Conservation (phyloP, 371 early-diverging fungal species). For the Gilbertella persicaria region DNA sequence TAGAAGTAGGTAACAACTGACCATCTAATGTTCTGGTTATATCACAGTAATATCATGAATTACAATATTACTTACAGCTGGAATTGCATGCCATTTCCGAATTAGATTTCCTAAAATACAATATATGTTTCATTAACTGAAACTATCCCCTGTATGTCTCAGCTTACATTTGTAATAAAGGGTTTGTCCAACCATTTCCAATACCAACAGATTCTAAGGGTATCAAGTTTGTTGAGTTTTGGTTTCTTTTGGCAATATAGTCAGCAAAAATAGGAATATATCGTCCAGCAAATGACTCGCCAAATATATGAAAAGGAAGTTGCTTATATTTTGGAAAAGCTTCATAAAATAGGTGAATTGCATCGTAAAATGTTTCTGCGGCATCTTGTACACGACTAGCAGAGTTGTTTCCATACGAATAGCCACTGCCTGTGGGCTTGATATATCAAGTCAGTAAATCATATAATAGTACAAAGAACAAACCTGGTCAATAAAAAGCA, state of each 20-base stretch:
- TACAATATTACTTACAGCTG: conserved; percentile 14
- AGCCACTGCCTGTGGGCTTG: conserved; percentile 79
- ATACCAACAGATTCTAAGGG: conserved; percentile 26
- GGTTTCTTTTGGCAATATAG: conserved; percentile 28
- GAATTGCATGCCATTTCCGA: conserved; percentile 32
- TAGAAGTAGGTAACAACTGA: not conserved
- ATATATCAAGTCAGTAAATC: no score
- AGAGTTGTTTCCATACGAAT: conserved; percentile 64
- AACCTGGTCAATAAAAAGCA: conserved; percentile 84
- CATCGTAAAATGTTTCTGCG: conserved; percentile 52
- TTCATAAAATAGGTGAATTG: conserved; percentile 72
- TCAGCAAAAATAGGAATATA: conserved; percentile 72
- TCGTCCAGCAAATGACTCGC: conserved; percentile 77
- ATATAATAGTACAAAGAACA: no score
- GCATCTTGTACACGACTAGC: conserved; percentile 50
- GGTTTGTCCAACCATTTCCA: conserved; percentile 36
- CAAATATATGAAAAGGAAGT: conserved; percentile 52
- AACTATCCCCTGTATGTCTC: not conserved
- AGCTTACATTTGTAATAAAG: conserved; percentile 31
- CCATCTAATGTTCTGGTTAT: conserved; percentile 16
- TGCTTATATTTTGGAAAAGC: conserved; percentile 55
- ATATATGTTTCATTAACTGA: not conserved
- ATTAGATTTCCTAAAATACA: conserved; percentile 16
- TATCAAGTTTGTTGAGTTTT: conserved; percentile 3
- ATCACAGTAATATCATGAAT: not conserved